These are phyloP conservation scores for Allium cepa DNA, from an alignment of 106 monocot genomes.

Conservation along the genomic window DNA sequence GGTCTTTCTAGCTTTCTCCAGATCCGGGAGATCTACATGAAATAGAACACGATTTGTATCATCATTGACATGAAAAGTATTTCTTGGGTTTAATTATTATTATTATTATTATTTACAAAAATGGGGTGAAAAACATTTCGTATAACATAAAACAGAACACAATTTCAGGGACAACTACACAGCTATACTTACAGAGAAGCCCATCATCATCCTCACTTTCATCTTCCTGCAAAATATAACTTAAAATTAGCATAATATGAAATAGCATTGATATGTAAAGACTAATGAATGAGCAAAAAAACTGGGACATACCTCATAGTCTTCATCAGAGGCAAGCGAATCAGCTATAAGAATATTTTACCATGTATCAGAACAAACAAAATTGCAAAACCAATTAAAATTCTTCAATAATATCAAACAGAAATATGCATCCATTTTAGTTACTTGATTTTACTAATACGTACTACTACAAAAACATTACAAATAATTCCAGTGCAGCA, in stretches of 20 bases:
- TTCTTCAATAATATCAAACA: not conserved
- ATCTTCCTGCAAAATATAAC: constrained; percentile 33
- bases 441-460: not conserved
- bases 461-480: not conserved
- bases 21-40: constrained; percentile 74
- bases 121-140: too few relatives aligned
- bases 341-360: constrained; percentile 32
- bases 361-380: not conserved
- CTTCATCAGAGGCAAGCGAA: constrained; percentile 47
- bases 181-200: constrained; percentile 55
- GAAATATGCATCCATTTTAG: not conserved
- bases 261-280: not conserved
- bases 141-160: too few relatives aligned
- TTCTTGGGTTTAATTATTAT: not conserved
- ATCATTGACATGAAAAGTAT: not conserved
- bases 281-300: not conserved
- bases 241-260: not conserved
- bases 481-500: not conserved
- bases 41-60: not conserved
- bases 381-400: not conserved
- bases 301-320: constrained; percentile 30
- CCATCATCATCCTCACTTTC: constrained; percentile 73
- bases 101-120: not conserved
- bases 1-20: constrained; percentile 56
- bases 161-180: too few relatives aligned